Conservation (phyloP, 1,139 yeast genomes). For the Yamadazyma membranifaciens region DNA sequence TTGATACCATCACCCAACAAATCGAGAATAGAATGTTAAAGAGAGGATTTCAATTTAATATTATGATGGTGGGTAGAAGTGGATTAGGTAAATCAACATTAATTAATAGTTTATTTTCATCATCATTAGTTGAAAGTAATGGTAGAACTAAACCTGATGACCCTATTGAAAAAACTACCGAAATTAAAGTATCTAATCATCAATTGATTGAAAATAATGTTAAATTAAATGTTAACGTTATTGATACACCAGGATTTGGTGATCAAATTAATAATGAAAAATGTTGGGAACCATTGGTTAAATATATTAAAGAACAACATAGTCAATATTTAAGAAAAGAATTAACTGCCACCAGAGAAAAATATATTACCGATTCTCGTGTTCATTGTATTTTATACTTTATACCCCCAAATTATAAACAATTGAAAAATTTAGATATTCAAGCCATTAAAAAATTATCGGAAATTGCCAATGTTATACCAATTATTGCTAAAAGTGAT, state of each 20-base stretch:
- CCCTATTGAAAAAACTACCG: constrained; percentile 85
- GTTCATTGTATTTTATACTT: constrained; percentile 93
- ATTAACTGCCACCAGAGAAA: constrained; percentile 93
- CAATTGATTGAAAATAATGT: constrained; percentile 80
- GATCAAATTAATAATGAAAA: constrained; percentile 94
- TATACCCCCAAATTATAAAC: constrained; percentile 82
- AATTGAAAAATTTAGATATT: constrained; percentile 78
- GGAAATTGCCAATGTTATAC: constrained; percentile 92
- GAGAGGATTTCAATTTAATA: constrained; percentile 90
- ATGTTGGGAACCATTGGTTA: constrained; percentile 96
- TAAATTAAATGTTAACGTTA: constrained; percentile 76
- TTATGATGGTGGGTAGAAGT: constrained; percentile 92
- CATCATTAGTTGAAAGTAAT: constrained; percentile 69
- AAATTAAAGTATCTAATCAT: constrained; percentile 74
- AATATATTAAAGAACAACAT: constrained; percentile 95
- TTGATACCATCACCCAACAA: constrained; percentile 93
- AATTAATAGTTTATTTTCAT: constrained; percentile 84
- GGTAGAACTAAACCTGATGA: constrained; percentile 69
- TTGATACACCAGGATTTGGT: constrained; percentile 98
- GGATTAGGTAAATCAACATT: constrained; percentile 94
- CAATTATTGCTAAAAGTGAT: constrained; percentile 93
- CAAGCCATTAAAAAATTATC: constrained; percentile 80
- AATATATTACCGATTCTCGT: constrained; percentile 80
- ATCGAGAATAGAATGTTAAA: constrained; percentile 89
- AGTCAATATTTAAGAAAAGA: constrained; percentile 91